Evolutionary conservation across 495 filamentous ascomycete genomes (phyloP).

Genomic region (Friedmanniomyces simplex): DNA sequence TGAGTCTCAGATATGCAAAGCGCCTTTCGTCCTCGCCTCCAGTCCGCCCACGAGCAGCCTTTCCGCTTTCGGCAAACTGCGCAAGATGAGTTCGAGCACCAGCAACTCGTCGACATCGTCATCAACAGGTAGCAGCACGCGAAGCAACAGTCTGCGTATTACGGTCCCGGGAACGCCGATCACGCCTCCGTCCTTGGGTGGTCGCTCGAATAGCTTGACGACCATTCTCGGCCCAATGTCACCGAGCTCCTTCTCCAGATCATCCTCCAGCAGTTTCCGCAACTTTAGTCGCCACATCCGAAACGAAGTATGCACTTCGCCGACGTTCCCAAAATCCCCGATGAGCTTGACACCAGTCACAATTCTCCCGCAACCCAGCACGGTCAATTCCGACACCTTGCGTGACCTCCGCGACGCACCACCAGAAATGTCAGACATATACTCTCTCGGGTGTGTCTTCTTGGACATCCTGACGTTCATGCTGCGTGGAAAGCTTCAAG

Average conservation of each 20-base stretch:
- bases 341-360: not conserved
- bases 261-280: conserved; percentile 6
- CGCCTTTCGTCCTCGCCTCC: conserved; percentile 8
- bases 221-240: conserved; percentile 1
- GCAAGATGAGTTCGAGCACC: conserved; percentile 14
- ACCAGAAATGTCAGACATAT: conserved; percentile 51
- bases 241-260: not conserved
- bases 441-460: conserved; percentile 64
- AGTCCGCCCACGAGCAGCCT: conserved; percentile 15
- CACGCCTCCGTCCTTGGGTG: conserved; percentile 1
- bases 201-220: conserved; percentile 4
- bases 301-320: not conserved
- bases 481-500: conserved; percentile 57
- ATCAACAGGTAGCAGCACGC: conserved; percentile 10
- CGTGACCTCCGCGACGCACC: conserved; percentile 14
- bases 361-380: conserved; percentile 2
- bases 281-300: conserved; percentile 21
- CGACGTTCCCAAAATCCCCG: conserved; percentile 2
- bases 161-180: conserved; percentile 2
- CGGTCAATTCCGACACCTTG: conserved; percentile 8
- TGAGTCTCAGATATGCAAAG: conserved; percentile 36
- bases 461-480: conserved; percentile 61
- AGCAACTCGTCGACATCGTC: conserved; percentile 16
- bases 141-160: conserved; percentile 14
- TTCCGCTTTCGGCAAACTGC: conserved; percentile 12